Evolutionary conservation across 2,329 filamentous ascomycete species (phyloP), one percentile per base, ranked within the genome.

Genomic region (Aspergillus unguis): DNA sequence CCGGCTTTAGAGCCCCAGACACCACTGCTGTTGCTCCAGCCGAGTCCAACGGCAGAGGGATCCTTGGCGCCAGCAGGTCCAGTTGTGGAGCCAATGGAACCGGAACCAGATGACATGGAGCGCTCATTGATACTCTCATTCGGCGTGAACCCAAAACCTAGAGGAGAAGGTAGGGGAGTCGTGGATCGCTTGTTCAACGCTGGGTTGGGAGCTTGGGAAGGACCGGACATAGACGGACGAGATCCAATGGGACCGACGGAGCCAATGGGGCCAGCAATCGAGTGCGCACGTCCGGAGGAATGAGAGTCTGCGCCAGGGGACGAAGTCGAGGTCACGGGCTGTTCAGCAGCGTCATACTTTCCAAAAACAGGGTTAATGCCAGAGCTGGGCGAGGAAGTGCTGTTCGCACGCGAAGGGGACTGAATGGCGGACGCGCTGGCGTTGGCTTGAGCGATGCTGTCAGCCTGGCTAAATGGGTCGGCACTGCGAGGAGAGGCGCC

Each of bases 231-330:
- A 17, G 83, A 80, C 3, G 92, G 92, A 41, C 94, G 87, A 53
- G 92, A 96, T 58, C 94, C 94, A 62, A 97, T 97, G 17, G 94
- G 92, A 25, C 91, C 92, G 48, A 97, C 91, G 4, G 87, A 80
- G 52, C 80, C 81, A 45, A 77, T 71, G 56, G 80, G 78, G 44
- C 76, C 77, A 57, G 82, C 69, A 74, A 77, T 55, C 29, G 78
- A 75, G 35, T 85, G 80, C 48, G 84, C 80, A 57, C 84, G 81
- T 52, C 80, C 75, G 40, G 85, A 85, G 50, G 90, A 88, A 38
- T 91, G 88, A 5, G 91, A 95, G 46, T 74, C 71, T n/a, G 70
- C 67, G 37, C 84, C 86, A 7, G 91, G 90, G 26, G 92, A 96
- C 1, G 92, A 95, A 60, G 85, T 90, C 61, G 87, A 95, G 40